Evolutionary conservation across 148 eudicot species (phyloP).

Genomic region (Agrostemma githago): DNA sequence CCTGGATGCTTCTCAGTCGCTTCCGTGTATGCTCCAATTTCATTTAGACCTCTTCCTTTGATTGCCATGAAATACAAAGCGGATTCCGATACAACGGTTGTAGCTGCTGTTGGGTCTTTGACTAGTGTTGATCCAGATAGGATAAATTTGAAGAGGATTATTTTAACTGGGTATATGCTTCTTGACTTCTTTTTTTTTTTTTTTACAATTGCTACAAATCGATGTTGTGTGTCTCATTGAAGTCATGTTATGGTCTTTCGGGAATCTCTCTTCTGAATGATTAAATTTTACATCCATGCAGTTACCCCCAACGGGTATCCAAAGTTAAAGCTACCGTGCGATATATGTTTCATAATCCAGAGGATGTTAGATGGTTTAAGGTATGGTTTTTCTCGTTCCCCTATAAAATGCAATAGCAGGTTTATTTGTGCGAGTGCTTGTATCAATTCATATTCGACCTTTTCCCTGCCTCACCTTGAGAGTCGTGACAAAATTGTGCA

Average conservation of each 20-base stretch:
- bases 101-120: constrained; percentile 88
- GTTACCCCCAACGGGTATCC: constrained; percentile 96
- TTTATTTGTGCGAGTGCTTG: too few relatives aligned
- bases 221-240: too few relatives aligned
- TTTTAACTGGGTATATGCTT: constrained; percentile 72
- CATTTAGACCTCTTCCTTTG: constrained; percentile 75
- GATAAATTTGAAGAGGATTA: constrained; percentile 77
- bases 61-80: constrained; percentile 58
- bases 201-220: background rate
- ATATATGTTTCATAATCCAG: constrained; percentile 94
- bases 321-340: constrained; percentile 77
- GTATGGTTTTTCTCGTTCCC: constrained; percentile 35
- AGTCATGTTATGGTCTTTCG: background rate
- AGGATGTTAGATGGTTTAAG: constrained; percentile 99
- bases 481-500: constrained; percentile 29
- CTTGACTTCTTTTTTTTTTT: background rate
- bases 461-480: background rate
- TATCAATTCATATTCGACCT: background rate
- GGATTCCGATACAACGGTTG: constrained; percentile 36
- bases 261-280: background rate
- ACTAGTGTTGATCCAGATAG: constrained; percentile 71
- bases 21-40: constrained; percentile 87
- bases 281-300: constrained; percentile 32
- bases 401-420: background rate
- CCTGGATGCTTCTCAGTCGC: constrained; percentile 79